These are phyloP conservation scores for Monosporascus cannonballus DNA, from an alignment of 2,329 filamentous ascomycete genomes.

Conservation along the genomic window DNA sequence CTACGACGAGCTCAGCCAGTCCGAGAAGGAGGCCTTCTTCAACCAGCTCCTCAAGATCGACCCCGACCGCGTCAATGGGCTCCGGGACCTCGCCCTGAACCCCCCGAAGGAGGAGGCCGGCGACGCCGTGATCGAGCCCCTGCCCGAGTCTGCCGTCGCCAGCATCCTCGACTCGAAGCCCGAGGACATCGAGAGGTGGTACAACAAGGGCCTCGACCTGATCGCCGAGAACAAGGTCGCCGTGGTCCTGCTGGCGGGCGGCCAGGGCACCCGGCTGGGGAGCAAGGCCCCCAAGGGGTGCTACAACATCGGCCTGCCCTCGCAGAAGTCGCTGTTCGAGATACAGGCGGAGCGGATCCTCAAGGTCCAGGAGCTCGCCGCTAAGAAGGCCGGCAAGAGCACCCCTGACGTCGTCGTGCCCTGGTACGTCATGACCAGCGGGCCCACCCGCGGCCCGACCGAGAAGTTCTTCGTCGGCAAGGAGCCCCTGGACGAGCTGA, in stretches of 20 bases:
- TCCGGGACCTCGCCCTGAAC: conserved; percentile 76
- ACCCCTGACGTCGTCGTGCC: conserved; percentile 63
- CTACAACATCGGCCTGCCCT: conserved; percentile 92
- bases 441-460: conserved; percentile 86
- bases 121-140: conserved; percentile 65
- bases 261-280: conserved; percentile 89
- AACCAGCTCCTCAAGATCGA: conserved; percentile 78
- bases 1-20: conserved; percentile 69
- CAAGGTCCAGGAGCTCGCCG: conserved; percentile 76
- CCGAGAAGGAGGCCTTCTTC: conserved; percentile 74
- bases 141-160: conserved; percentile 79
- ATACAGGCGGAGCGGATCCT: conserved; percentile 92
- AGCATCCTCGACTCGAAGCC: conserved; percentile 85
- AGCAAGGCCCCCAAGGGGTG: conserved; percentile 96
- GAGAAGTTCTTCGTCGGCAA: conserved; percentile 69
- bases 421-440: conserved; percentile 99
- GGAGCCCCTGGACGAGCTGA: conserved; percentile 22
- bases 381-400: conserved; percentile 54
- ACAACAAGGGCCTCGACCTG: conserved; percentile 73
- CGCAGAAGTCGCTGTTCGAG: conserved; percentile 92
- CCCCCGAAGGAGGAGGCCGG: conserved; percentile 56
- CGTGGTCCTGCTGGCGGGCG: conserved; percentile 94
- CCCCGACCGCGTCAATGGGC: conserved; percentile 79
- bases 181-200: conserved; percentile 77
- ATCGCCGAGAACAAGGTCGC: conserved; percentile 69